Conservation (phyloP, 768 basidiomycete genomes). For the Suillus brevipes region DNA sequence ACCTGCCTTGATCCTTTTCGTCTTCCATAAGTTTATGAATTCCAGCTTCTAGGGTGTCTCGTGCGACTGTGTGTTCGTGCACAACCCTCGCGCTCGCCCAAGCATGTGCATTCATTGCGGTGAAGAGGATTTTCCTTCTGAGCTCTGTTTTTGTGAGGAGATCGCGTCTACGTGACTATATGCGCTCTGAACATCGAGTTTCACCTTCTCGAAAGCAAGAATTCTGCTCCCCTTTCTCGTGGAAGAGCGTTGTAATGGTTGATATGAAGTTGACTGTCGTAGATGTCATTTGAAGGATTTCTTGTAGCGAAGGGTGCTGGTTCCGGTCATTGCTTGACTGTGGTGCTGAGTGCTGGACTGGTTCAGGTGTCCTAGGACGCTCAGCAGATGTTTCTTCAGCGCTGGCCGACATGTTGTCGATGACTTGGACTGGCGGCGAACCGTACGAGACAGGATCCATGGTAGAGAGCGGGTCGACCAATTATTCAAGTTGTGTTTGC, state of each 20-base stretch:
- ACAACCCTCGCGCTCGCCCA: slow-evolving; percentile 29
- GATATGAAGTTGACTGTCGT: slow-evolving; percentile 1
- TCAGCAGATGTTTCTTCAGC: background rate
- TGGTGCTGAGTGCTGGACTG: background rate
- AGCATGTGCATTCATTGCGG: slow-evolving; percentile 18
- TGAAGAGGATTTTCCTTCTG: slow-evolving; percentile 20
- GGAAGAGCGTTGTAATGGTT: slow-evolving; percentile 1
- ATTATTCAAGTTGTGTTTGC: background rate
- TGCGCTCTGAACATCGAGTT: slow-evolving; percentile 1
- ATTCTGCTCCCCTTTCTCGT: slow-evolving; percentile 2
- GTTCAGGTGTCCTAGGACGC: background rate
- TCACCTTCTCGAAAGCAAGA: background rate
- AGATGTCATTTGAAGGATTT: slow-evolving; percentile 7
- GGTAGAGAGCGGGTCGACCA: background rate
- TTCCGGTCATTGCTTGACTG: background rate
- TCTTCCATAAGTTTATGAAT: slow-evolving; percentile 22
- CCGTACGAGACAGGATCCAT: background rate
- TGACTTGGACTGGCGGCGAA: background rate
- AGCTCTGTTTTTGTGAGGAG: slow-evolving; percentile 20
- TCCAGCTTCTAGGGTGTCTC: slow-evolving; percentile 14
- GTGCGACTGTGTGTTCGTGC: slow-evolving; percentile 18
- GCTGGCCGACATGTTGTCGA: background rate
- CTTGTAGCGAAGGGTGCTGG: background rate
- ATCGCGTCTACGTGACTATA: background rate
- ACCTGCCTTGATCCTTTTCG: slow-evolving; percentile 37